Evolutionary conservation across 805 yeast genomes (phyloP).

Genomic region (Alloascoidea hylecoeti): DNA sequence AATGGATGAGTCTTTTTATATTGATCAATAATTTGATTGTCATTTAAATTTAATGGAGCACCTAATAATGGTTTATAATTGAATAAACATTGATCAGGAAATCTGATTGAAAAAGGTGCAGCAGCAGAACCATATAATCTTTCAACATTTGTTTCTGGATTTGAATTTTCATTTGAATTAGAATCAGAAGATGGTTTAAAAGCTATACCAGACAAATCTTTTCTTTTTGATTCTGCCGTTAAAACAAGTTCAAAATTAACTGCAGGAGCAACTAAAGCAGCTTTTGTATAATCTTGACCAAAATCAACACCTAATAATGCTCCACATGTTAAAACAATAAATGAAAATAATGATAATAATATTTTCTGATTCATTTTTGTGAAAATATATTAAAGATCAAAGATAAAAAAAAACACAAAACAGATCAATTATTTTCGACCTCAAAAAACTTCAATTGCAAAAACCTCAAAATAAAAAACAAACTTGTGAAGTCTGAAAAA

Average conservation of each 20-base stretch:
- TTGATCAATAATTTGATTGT: conserved; percentile 29
- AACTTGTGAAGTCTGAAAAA: too few species aligned
- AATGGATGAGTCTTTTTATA: conserved; percentile 32
- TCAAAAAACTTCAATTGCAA: too few species aligned
- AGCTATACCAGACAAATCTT: conserved; percentile 71
- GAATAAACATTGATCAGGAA: conserved; percentile 56
- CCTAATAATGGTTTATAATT: conserved; percentile 68
- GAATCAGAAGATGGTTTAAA: conserved; percentile 27
- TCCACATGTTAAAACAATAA: too few species aligned
- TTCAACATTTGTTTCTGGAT: conserved; percentile 31
- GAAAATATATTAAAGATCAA: too few species aligned
- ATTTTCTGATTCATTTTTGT: too few species aligned
- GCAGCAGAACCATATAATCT: conserved; percentile 74
- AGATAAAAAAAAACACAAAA: too few species aligned
- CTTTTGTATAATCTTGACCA: conserved; percentile 81
- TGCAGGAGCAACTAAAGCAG: conserved; percentile 83
- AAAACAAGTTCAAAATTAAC: conserved; percentile 77
- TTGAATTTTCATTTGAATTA: conserved; percentile 11
- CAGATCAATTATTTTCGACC: too few species aligned
- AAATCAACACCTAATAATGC: conserved; percentile 83
- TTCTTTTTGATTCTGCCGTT: conserved; percentile 84
- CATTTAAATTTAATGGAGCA: conserved; percentile 7
- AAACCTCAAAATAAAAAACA: too few species aligned
- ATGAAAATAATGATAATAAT: too few species aligned
- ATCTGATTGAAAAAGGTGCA: conserved; percentile 50